Evolutionary conservation across 176 grass and related monocot species (phyloP).

Genomic region (Carex littledalei): DNA sequence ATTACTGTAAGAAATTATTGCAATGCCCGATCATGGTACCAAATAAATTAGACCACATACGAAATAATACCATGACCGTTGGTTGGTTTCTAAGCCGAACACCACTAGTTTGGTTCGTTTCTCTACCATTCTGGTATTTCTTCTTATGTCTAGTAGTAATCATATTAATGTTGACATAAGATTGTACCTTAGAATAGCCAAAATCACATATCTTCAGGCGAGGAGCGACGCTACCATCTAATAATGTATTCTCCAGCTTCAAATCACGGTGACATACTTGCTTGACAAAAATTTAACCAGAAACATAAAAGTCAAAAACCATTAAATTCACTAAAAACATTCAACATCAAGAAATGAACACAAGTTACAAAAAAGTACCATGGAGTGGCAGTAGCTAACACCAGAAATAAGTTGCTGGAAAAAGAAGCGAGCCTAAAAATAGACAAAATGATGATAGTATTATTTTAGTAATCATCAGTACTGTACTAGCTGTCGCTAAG

Average conservation of each 20-base stretch:
- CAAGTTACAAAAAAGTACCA: constrained; percentile 44
- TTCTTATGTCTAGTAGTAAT: background rate
- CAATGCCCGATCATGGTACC: background rate
- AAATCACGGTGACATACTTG: constrained; percentile 99
- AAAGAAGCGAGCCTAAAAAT: constrained; percentile 82
- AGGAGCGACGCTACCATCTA: constrained; percentile 84
- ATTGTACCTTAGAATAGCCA: constrained; percentile 85
- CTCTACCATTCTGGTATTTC: background rate
- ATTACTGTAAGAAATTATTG: background rate
- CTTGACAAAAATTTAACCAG: constrained; percentile 59
- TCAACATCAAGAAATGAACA: background rate
- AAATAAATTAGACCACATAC: background rate
- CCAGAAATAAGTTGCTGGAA: constrained; percentile 99
- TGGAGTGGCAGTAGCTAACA: constrained; percentile 95
- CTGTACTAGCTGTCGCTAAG: background rate
- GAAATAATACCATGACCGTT: background rate
- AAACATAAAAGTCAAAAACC: constrained; percentile 18
- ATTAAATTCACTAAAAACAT: constrained; percentile 7
- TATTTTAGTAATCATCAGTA: background rate
- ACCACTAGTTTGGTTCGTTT: background rate
- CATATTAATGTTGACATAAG: background rate
- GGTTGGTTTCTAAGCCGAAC: background rate
- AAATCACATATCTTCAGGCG: constrained; percentile 98
- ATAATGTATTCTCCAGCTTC: constrained; percentile 90
- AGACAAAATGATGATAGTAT: background rate